phyloP scores from a whole-genome alignment of 2,329 filamentous ascomycete species.

The Ophiobolus disseminans region DNA sequence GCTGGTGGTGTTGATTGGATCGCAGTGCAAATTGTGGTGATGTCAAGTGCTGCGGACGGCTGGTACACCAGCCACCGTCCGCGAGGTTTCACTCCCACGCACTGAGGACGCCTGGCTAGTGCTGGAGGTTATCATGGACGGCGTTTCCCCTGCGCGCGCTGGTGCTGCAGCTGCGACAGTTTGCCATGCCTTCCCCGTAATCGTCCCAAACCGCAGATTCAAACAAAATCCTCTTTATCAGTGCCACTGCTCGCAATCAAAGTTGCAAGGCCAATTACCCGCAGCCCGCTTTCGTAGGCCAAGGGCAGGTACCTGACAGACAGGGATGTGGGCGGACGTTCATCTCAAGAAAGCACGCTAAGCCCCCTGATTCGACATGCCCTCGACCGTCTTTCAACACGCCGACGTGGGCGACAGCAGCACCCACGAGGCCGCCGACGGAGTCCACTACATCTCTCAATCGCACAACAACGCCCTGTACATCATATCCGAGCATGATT shows the following conservation, averaged over 20 bases:
- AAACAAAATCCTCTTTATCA: background rate
- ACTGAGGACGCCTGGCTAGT: conserved; percentile 1
- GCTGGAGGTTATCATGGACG: conserved; percentile 1
- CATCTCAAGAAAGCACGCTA: conserved; percentile 12
- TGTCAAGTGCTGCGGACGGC: conserved; percentile 10
- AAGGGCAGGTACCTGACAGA: conserved; percentile 9
- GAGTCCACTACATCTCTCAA: conserved; percentile 31
- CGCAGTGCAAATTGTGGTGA: conserved; percentile 1
- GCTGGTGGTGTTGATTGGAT: background rate
- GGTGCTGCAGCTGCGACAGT: background rate
- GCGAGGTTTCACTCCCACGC: conserved; percentile 8
- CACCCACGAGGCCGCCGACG: conserved; percentile 10
- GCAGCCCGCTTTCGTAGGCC: conserved; percentile 5
- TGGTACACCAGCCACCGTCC: conserved; percentile 8
- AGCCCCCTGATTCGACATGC: conserved; percentile 13
- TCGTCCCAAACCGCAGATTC: background rate
- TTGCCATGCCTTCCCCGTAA: conserved; percentile 2
- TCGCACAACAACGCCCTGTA: conserved; percentile 35
- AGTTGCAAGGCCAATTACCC: conserved; percentile 3
- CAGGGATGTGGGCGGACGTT: conserved; percentile 7
- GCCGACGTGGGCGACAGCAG: conserved; percentile 13
- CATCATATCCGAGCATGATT: conserved; percentile 47
- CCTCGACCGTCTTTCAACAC: conserved; percentile 11
- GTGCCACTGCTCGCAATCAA: conserved; percentile 1
- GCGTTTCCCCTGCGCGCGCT: conserved; percentile 3